phyloP scores from a whole-genome alignment of 2,329 filamentous ascomycete species.

The Periconia digitata region DNA sequence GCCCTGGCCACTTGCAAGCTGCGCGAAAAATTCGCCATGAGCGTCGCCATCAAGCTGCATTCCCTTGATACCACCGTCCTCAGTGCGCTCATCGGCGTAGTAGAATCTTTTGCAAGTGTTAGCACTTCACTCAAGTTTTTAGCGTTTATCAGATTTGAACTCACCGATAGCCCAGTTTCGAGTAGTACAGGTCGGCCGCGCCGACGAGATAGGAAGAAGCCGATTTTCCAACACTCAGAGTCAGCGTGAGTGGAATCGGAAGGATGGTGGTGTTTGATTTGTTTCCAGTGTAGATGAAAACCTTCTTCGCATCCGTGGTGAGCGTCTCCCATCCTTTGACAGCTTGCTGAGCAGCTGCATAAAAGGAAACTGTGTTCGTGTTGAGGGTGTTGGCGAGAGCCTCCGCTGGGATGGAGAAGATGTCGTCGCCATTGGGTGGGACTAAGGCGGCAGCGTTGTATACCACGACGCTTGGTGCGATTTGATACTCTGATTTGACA shows the following conservation, averaged over 20 bases:
- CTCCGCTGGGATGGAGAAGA: constrained; percentile 12
- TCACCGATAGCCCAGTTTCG: constrained; percentile 2
- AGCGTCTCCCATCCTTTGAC: constrained; percentile 40
- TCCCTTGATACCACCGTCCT: constrained; percentile 40
- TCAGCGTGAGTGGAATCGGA: neutral
- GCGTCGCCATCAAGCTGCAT: constrained; percentile 32
- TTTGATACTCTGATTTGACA: neutral
- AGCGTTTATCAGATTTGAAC: neutral
- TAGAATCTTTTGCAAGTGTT: constrained; percentile 42
- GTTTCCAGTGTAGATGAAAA: constrained; percentile 50
- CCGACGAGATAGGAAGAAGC: neutral
- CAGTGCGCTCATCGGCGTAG: constrained; percentile 52
- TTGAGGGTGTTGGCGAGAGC: constrained; percentile 35
- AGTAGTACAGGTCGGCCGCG: neutral
- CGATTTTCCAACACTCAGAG: neutral
- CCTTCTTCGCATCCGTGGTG: constrained; percentile 30
- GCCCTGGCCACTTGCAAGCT: constrained; percentile 28
- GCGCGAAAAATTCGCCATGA: constrained; percentile 38
- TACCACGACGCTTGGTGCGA: constrained; percentile 7
- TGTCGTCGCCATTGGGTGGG: neutral
- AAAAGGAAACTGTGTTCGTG: constrained; percentile 42
- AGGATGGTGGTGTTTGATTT: neutral
- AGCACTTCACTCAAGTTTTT: neutral
- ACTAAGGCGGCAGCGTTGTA: constrained; percentile 4
- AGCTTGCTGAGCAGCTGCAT: constrained; percentile 45